A percentile compares a stretch with the other conserved stretches of the same genome.
phyloP scores from a whole-genome alignment of 2,329 filamentous ascomycete species.

The Fusarium multiceps region DNA sequence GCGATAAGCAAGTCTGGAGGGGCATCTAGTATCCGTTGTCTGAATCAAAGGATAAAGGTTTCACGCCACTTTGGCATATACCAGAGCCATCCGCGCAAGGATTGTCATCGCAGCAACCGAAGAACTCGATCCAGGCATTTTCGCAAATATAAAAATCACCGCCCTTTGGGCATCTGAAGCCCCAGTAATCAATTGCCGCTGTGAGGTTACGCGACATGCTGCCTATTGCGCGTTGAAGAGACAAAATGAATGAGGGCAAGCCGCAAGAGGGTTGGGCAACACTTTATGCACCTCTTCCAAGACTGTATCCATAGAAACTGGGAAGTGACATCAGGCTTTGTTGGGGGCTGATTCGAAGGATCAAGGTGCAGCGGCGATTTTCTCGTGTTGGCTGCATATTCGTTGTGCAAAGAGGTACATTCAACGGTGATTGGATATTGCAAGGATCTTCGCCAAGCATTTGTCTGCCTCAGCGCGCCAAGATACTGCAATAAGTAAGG shows the following conservation, averaged over 20 bases:
- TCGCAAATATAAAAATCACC: background rate
- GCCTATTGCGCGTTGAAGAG: accelerated
- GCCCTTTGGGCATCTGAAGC: background rate
- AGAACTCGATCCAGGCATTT: background rate
- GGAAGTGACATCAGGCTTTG: background rate
- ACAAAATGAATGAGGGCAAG: accelerated
- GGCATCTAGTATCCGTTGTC: background rate
- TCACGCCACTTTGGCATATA: background rate
- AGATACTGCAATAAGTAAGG: too few relatives aligned
- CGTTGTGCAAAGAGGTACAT: background rate
- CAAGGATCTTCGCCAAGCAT: background rate
- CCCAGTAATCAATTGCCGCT: background rate
- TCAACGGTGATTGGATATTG: background rate
- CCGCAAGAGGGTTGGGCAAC: accelerated
- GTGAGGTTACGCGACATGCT: background rate
- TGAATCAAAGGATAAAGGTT: background rate
- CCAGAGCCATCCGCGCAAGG: background rate
- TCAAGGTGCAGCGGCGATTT: too few relatives aligned
- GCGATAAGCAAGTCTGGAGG: background rate
- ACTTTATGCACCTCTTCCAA: background rate
- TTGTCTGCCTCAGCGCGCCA: background rate
- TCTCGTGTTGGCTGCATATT: too few relatives aligned
- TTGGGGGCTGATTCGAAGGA: too few relatives aligned
- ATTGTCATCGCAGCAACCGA: background rate
- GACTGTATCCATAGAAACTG: too few relatives aligned